Conservation (phyloP, 2,329 filamentous ascomycete species). For the Colletotrichum cuscutae region DNA sequence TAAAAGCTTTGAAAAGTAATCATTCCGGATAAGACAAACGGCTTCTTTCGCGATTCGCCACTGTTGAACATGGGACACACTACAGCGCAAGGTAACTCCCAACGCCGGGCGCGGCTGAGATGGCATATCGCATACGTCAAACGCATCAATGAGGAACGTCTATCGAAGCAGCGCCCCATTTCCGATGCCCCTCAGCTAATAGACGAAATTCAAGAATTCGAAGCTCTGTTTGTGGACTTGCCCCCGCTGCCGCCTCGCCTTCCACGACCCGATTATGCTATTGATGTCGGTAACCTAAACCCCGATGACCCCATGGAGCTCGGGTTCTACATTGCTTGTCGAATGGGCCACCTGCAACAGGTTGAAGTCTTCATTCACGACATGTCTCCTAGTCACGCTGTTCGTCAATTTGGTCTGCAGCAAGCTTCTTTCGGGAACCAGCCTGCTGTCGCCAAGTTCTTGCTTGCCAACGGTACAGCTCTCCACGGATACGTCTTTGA, state of each 20-base stretch:
- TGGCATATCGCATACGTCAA: background rate
- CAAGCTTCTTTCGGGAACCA: conserved; percentile 11
- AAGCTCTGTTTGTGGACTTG: background rate
- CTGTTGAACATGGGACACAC: background rate
- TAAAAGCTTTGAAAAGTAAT: background rate
- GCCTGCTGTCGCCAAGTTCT: background rate
- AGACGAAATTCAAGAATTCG: background rate
- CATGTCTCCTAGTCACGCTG: background rate
- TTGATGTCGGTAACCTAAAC: background rate
- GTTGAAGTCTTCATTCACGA: background rate
- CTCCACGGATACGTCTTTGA: background rate
- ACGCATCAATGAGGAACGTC: background rate
- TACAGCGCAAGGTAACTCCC: background rate
- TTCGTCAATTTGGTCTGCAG: conserved; percentile 10
- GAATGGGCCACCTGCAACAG: background rate
- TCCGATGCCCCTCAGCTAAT: background rate
- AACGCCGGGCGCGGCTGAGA: background rate
- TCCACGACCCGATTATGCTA: background rate
- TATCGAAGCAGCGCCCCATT: background rate
- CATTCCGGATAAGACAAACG: no score
- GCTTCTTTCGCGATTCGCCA: accelerated
- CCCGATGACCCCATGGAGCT: background rate
- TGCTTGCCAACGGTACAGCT: background rate
- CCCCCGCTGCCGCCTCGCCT: background rate
- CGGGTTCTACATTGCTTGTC: conserved; percentile 1